A percentile compares a stretch with the other conserved stretches of the same genome.
These are phyloP conservation scores for Cryptosporidium baileyi DNA, from an alignment of 169 alveolate species.

Conservation along the genomic window DNA sequence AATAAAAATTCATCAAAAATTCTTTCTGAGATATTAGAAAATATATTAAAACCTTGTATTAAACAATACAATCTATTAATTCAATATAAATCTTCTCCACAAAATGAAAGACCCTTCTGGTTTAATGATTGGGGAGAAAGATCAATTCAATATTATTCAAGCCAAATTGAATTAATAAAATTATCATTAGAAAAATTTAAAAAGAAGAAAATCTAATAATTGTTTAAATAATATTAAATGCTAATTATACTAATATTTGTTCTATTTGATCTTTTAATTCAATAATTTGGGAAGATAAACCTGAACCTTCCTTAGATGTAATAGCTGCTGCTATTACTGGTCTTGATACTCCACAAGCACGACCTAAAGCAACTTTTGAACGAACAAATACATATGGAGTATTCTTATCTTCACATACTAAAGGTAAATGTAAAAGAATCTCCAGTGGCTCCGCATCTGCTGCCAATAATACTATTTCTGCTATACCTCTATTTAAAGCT, in stretches of 20 bases:
- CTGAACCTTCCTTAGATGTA: conserved; percentile 93
- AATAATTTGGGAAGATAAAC: conserved; percentile 91
- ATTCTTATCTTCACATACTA: conserved; percentile 98
- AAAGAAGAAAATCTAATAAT: not conserved
- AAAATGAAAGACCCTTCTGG: conserved; percentile 29
- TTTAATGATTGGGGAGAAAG: conserved; percentile 64
- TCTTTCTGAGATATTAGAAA: conserved; percentile 21
- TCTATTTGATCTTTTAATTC: conserved; percentile 96
- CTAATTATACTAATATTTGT: conserved; percentile 88
- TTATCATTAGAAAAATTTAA: conserved; percentile 18
- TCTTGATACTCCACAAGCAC: conserved; percentile 98
- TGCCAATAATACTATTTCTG: conserved; percentile 96
- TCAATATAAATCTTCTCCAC: conserved; percentile 16
- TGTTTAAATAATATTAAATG: not conserved
- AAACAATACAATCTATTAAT: not conserved
- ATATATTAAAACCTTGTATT: conserved; percentile 17
- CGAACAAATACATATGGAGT: conserved; percentile 98
- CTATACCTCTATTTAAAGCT: conserved; percentile 96
- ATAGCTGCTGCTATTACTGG: conserved; percentile 97
- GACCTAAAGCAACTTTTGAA: conserved; percentile 95
- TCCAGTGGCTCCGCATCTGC: conserved; percentile 99
- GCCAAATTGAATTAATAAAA: conserved; percentile 45
- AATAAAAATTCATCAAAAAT: not conserved
- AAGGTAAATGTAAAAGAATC: conserved; percentile 96
- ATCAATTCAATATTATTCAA: conserved; percentile 15